Evolutionary conservation across 2,329 filamentous ascomycete species (phyloP).

Genomic region (Xylariaceae sp.): DNA sequence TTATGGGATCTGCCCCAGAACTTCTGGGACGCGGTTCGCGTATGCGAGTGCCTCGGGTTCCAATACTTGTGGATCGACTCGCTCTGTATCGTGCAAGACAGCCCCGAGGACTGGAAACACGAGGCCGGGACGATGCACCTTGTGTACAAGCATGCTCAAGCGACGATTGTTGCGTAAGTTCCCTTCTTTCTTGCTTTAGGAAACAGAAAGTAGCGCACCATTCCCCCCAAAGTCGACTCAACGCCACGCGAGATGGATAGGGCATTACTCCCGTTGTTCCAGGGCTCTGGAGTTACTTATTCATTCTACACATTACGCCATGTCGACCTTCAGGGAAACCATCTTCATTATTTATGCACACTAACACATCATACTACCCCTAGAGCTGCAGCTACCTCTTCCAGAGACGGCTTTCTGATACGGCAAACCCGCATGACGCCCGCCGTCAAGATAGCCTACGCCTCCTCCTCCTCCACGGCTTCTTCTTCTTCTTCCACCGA

Average conservation of each 20-base stretch:
- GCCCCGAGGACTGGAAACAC: background rate
- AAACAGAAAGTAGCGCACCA: too few relatives aligned
- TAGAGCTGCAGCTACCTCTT: background rate
- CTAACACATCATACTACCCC: background rate
- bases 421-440: slow-evolving; percentile 2
- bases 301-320: too few relatives aligned
- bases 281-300: too few relatives aligned
- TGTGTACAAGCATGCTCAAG: background rate
- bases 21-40: background rate
- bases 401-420: background rate
- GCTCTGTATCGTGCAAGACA: background rate
- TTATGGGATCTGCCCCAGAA: background rate
- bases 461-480: background rate
- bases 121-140: background rate
- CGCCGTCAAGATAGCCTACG: background rate
- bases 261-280: too few relatives aligned
- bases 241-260: too few relatives aligned
- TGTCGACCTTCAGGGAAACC: too few relatives aligned
- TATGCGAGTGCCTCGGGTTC: background rate
- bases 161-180: slow-evolving; percentile 6
- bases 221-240: too few relatives aligned
- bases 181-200: too few relatives aligned
- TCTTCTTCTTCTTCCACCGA: too few relatives aligned
- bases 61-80: background rate
- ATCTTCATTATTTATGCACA: too few relatives aligned